Evolutionary conservation across 1,139 yeast genomes (phyloP).

Genomic region (Geotrichum cucujoidarum): DNA sequence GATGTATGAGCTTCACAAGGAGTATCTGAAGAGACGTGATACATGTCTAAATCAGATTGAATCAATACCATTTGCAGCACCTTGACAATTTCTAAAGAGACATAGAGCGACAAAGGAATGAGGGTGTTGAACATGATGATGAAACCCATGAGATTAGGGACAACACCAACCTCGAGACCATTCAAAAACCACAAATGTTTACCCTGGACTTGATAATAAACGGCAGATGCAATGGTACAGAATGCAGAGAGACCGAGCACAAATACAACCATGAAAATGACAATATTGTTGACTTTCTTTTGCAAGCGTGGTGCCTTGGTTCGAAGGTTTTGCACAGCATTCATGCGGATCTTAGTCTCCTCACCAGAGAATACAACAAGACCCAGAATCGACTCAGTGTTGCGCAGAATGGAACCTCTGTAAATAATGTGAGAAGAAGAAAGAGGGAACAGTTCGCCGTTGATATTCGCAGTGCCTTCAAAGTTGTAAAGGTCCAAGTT

Average conservation of each 20-base stretch:
- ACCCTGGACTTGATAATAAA: slow-evolving; percentile 45
- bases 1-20: slow-evolving; percentile 96
- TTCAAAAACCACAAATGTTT: slow-evolving; percentile 63
- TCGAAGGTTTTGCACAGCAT: slow-evolving; percentile 82
- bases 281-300: slow-evolving; percentile 73
- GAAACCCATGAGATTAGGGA: slow-evolving; percentile 90
- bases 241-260: slow-evolving; percentile 72
- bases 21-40: slow-evolving; percentile 73
- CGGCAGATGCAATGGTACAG: slow-evolving; percentile 73
- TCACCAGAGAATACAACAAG: slow-evolving; percentile 90
- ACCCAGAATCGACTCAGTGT: slow-evolving; percentile 70
- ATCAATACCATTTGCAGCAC: slow-evolving; percentile 74
- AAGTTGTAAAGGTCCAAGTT: slow-evolving; percentile 85
- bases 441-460: slow-evolving; percentile 49
- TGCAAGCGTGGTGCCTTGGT: slow-evolving; percentile 92
- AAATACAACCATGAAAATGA: slow-evolving; percentile 77
- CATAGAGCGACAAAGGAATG: slow-evolving; percentile 91
- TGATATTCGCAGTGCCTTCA: slow-evolving; percentile 59
- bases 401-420: slow-evolving; percentile 83
- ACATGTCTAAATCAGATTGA: slow-evolving; percentile 93
- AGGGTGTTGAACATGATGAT: slow-evolving; percentile 95
- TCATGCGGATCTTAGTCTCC: slow-evolving; percentile 93
- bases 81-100: slow-evolving; percentile 93
- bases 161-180: slow-evolving; percentile 74
- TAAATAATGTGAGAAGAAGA: slow-evolving; percentile 78